Evolutionary conservation across 164 flowering plant species (phyloP).

Genomic region (Stephania cephalantha): DNA sequence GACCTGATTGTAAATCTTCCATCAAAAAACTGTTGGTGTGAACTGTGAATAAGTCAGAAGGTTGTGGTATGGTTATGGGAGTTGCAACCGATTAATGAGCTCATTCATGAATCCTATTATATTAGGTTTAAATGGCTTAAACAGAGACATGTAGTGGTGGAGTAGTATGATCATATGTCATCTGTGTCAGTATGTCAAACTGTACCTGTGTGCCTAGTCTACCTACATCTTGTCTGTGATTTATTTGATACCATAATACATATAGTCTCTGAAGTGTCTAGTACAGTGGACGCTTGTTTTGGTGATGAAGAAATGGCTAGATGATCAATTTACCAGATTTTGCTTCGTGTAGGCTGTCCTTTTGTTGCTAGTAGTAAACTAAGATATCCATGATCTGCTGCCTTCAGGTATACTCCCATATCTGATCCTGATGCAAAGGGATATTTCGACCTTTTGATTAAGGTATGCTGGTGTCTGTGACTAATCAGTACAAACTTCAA

Average conservation of each 20-base stretch:
- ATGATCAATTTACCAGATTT: neutral
- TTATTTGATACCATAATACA: neutral
- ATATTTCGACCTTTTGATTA: slow-evolving; percentile 82
- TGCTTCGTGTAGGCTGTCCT: neutral
- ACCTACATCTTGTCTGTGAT: too few species aligned
- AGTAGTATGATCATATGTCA: neutral
- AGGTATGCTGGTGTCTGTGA: slow-evolving; percentile 43
- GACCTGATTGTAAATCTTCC: neutral
- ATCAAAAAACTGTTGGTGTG: neutral
- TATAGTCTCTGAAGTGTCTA: neutral
- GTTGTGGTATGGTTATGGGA: neutral
- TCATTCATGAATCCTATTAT: neutral
- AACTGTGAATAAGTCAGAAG: neutral
- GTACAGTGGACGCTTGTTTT: neutral
- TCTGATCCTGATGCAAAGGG: slow-evolving; percentile 93
- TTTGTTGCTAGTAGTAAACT: neutral
- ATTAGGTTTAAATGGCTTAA: neutral
- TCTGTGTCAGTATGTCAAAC: neutral
- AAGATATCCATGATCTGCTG: slow-evolving; percentile 3
- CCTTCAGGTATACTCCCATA: slow-evolving; percentile 89
- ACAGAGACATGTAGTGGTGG: neutral
- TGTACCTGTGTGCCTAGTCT: neutral
- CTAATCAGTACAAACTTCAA: neutral
- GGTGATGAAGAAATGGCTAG: neutral
- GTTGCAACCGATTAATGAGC: neutral